Percentiles rank a stretch among this genome's conserved stretches.
Conservation (phyloP, 139 green algal species). For the Mychonastes homosphaera region DNA sequence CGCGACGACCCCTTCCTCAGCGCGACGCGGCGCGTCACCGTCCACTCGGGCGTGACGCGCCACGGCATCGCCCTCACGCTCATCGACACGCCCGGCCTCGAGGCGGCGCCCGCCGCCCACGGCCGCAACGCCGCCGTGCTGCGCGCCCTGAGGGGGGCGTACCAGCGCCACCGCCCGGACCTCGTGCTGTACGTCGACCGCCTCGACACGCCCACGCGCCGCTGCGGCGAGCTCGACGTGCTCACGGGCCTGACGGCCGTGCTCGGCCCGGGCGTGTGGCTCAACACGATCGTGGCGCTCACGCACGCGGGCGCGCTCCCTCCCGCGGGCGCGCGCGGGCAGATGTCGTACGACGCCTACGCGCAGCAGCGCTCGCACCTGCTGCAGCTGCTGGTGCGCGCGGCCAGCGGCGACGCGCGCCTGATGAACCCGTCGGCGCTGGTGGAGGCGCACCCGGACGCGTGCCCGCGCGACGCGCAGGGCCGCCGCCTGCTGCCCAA, state of each 20-base stretch:
- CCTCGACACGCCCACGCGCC: conserved; percentile 9
- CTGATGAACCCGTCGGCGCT: conserved; percentile 49
- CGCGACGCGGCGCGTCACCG: neutral
- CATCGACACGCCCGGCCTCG: conserved; percentile 39
- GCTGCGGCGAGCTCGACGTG: conserved; percentile 22
- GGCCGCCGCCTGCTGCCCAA: conserved; percentile 28
- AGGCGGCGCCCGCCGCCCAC: conserved; percentile 17
- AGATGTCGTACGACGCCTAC: conserved; percentile 27
- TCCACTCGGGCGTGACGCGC: too few species aligned
- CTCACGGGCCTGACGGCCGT: conserved; percentile 18
- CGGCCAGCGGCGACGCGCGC: conserved; percentile 29
- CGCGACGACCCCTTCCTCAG: too few species aligned
- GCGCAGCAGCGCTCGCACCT: conserved; percentile 32
- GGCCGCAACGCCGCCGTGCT: conserved; percentile 25
- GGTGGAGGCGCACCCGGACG: conserved; percentile 32
- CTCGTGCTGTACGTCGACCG: conserved; percentile 47
- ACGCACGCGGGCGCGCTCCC: conserved; percentile 29
- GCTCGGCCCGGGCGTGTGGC: conserved; percentile 33
- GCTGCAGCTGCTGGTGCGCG: conserved; percentile 32
- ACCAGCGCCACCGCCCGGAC: conserved; percentile 32
- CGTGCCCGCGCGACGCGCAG: neutral
- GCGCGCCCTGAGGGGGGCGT: conserved; percentile 22
- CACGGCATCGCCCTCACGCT: conserved; percentile 24
- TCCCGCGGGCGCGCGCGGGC: conserved; percentile 7
- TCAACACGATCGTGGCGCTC: conserved; percentile 47